Percentiles rank a stretch among this genome's conserved stretches.
phyloP scores from a whole-genome alignment of 345 rosid species.

The Ceriops tagal region DNA sequence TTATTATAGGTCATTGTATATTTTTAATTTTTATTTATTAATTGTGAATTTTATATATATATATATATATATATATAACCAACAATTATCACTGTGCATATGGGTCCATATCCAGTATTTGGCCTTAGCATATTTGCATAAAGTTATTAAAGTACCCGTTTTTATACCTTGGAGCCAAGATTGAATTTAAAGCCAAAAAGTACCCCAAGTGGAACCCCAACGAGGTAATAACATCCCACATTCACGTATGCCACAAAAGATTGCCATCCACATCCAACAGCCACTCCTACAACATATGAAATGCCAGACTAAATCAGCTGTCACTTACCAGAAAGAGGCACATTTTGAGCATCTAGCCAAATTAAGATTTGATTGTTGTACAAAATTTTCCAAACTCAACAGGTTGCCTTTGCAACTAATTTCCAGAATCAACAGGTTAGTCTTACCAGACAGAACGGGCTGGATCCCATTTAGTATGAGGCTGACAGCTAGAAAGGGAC shows the following conservation, averaged over 20 bases:
- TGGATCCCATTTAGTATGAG: constrained; percentile 50
- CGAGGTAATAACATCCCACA: constrained; percentile 52
- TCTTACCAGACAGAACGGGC: constrained; percentile 57
- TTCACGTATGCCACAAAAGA: constrained; percentile 63
- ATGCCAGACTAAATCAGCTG: neutral
- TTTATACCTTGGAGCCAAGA: constrained; percentile 48
- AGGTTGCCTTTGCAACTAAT: no score
- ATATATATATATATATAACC: no score
- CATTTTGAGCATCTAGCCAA: neutral
- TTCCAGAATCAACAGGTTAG: no score
- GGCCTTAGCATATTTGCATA: no score
- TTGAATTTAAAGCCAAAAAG: constrained; percentile 54
- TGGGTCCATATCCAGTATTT: no score
- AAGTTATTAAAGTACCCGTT: no score
- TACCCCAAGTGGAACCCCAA: constrained; percentile 54
- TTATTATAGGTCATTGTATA: no score
- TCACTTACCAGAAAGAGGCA: neutral
- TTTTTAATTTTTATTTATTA: no score
- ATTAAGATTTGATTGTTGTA: neutral
- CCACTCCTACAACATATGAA: constrained; percentile 42
- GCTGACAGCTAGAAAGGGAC: constrained; percentile 52
- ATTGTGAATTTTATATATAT: no score
- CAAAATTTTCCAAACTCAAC: neutral
- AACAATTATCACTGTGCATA: no score
- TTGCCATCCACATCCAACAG: constrained; percentile 83